Base-by-base conservation (phyloP, 2,329 filamentous ascomycete species). In the Hawksworthiomyces lignivorus region DNA sequence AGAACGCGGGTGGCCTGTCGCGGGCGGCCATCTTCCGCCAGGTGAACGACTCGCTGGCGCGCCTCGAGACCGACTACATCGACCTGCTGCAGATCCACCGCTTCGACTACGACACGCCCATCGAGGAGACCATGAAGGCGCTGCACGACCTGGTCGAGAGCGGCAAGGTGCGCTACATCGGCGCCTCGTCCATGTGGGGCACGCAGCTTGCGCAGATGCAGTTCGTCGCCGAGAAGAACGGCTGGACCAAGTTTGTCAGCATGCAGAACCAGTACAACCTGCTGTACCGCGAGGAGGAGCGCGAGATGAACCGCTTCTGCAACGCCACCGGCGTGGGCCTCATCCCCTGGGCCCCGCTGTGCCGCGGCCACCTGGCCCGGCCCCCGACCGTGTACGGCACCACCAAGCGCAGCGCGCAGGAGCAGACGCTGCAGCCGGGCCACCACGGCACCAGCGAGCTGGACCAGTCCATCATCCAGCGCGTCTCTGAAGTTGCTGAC, bases 71-170 rank as follows among this genome's bases (percentile, higher is more conserved):
- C 9, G 45, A 51, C 27, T 62, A 62, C 47, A 56, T 62, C 44
- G 76, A 81, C 55, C 62, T 78, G 20, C 61, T 79, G 11, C 74
- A 80, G 56, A 77, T 82, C 45, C 78, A 82, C 54, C 68, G 78
- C 18, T 69, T 77, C 47, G 77, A 82, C 52, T 57, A 60, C 4
- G 58, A 63, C 3, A 72, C 69, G 6, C 69, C 73, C 0, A 56
- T 67, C 5, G 74, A 80, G 56, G 77, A 81, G 61, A 78, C 76
- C 12, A 80, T 81, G 77, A 68, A 70, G 54, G 74, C 75, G 10
- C 59, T 80, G 21, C 70, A 79, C 39, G 73, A 78, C 46, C 63
- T 79, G 0, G 63, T 78, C 1, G 60, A 70, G 42, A 65, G 58
- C 30, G 73, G 74, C 8, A 71, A 69, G 56, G 71, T 75, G 7